These are phyloP conservation scores for Actinidia arguta DNA, from an alignment of 179 eudicot genomes.

Conservation along the genomic window DNA sequence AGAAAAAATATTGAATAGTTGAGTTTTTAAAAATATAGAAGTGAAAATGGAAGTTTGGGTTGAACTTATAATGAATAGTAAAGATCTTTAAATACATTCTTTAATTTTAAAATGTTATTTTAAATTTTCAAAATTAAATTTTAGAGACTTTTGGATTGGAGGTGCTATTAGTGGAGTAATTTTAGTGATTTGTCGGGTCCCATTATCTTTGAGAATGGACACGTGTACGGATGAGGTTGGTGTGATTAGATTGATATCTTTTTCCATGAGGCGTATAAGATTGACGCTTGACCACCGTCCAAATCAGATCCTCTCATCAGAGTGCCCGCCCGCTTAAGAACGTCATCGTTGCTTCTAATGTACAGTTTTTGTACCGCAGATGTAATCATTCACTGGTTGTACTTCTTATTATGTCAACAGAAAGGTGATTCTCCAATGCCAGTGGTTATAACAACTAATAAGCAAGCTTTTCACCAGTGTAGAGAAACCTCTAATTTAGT, in stretches of 20 bases:
- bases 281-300: slow-evolving; percentile 17
- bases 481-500: no score
- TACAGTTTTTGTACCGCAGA: neutral
- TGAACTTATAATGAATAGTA: no score
- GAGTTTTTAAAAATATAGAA: no score
- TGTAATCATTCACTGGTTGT: neutral
- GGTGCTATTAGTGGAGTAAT: neutral
- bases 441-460: no score
- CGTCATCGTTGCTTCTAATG: neutral
- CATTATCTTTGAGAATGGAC: neutral
- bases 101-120: no score
- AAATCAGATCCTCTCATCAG: neutral
- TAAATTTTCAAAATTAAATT: no score
- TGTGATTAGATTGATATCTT: neutral
- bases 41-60: no score
- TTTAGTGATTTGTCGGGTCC: neutral
- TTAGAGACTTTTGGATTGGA: neutral
- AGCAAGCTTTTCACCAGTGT: no score
- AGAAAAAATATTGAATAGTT: no score
- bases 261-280: neutral
- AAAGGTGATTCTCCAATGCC: neutral
- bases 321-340: neutral
- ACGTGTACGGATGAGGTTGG: neutral
- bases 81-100: no score
- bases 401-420: slow-evolving; percentile 1